Evolutionary conservation across 495 filamentous ascomycete species (phyloP).

Genomic region (Penicillium paradoxum): DNA sequence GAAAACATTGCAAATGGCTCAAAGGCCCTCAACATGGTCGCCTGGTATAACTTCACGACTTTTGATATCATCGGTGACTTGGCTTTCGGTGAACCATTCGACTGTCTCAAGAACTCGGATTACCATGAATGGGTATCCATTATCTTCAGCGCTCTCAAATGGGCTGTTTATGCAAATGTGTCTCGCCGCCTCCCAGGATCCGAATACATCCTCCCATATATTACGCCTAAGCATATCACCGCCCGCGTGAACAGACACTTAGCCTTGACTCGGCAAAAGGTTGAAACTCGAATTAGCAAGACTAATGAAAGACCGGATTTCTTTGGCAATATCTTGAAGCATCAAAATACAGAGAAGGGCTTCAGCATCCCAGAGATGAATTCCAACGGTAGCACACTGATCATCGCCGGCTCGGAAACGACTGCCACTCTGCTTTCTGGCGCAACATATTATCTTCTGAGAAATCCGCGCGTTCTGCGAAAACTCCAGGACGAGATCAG

Average conservation of each 20-base stretch:
- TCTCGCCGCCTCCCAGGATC: constrained; percentile 21
- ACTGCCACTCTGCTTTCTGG: constrained; percentile 55
- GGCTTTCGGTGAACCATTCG: constrained; percentile 56
- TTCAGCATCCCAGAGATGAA: constrained; percentile 38
- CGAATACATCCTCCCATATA: neutral
- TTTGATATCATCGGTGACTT: constrained; percentile 62
- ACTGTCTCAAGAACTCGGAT: constrained; percentile 42
- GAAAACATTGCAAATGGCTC: constrained; percentile 21
- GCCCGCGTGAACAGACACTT: constrained; percentile 24
- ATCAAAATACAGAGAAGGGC: constrained; percentile 25
- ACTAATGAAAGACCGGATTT: constrained; percentile 20
- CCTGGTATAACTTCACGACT: constrained; percentile 57
- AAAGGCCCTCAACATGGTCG: constrained; percentile 37
- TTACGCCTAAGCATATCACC: constrained; percentile 20
- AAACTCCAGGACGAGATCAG: constrained; percentile 50
- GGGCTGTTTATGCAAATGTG: constrained; percentile 18
- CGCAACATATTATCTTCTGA: constrained; percentile 47
- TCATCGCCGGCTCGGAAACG: constrained; percentile 56
- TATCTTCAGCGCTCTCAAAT: constrained; percentile 35
- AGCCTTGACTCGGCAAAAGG: constrained; percentile 14
- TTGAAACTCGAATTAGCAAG: constrained; percentile 11
- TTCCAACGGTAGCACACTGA: constrained; percentile 33
- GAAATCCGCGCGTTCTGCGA: constrained; percentile 36
- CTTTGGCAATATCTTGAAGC: constrained; percentile 17
- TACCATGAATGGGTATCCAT: constrained; percentile 55